Base-by-base conservation (phyloP, 805 yeast species). In the Hanseniaspora pseudoguilliermondii region DNA sequence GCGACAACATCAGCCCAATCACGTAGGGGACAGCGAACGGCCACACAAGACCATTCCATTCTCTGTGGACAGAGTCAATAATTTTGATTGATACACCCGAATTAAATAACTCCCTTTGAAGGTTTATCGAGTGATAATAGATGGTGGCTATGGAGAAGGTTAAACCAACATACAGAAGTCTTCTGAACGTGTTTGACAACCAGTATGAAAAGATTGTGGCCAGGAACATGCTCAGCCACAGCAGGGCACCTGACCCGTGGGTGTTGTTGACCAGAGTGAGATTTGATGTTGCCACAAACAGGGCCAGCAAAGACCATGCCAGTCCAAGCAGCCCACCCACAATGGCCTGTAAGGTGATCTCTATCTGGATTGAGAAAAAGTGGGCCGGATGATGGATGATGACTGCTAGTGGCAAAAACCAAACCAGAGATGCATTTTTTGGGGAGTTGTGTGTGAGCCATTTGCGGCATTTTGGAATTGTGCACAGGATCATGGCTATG, bases 351-450 rank as follows among this genome's bases (percentile, higher is more conserved):
- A 71, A 1, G 0, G 77, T 69, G 55, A 76, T 70, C 60, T 76
- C 80, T 3, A 75, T 15, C 61, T 77, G 81, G 1, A 75, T 68
- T 11, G 80, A 80, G 7, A 74, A 51, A 5, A 71, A 66, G 54
- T 77, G 71, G 1, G 70, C 75, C 0, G 80, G 78, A 61, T 77
- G 81, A 53, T 73, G 75, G 11, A 76, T 60, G 5, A 77, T 38
- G 0, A 69, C 68, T 0, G 78, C 73, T 1, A 76, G 51, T 1
- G 78, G 77, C 25, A 74, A 58, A 46, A 76, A 72, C 50, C 68
- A 70, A 35, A 75, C 59, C n/a, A 46, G 27, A 54, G 66, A 65
- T 5, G 32, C 36, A 5, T 35, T 16, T 2, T 25, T 39, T 11
- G 18, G 8, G 9, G 20, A 15, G 23, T 60, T 56, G 8, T 65